Evolutionary conservation across 805 yeast genomes (phyloP).

Genomic region (Starmerella stellata): DNA sequence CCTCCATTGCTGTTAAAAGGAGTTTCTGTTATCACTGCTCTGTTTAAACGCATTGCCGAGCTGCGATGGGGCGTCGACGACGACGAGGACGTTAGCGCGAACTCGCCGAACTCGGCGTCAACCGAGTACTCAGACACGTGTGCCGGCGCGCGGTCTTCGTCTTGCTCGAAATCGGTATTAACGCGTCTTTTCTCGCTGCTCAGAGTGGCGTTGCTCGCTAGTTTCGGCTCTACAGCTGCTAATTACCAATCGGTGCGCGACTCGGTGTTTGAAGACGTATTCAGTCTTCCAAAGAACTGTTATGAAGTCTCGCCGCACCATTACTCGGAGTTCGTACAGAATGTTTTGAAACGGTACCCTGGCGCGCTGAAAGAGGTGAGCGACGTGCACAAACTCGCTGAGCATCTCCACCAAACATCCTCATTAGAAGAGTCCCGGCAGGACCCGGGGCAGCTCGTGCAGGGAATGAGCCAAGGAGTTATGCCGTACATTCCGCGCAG

Average conservation of each 20-base stretch:
- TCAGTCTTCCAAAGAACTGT: constrained; percentile 20
- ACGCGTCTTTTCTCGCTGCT: constrained; percentile 6
- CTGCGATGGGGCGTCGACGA: constrained; percentile 12
- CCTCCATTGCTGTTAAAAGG: constrained; percentile 5
- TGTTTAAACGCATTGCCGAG: constrained; percentile 8
- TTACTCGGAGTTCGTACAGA: constrained; percentile 62
- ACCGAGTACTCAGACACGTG: neutral
- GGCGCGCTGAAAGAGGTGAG: neutral
- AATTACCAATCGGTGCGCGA: constrained; percentile 28
- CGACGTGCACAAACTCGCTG: neutral
- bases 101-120: neutral
- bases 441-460: constrained; percentile 11
- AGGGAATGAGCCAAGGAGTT: neutral
- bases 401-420: neutral
- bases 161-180: neutral
- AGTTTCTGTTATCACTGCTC: constrained; percentile 3
- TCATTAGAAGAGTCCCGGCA: neutral
- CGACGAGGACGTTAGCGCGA: constrained; percentile 1
- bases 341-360: constrained; percentile 44
- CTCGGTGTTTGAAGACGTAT: constrained; percentile 27
- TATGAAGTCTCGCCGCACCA: constrained; percentile 57
- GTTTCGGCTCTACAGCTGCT: constrained; percentile 40
- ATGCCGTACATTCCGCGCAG: constrained; percentile 42
- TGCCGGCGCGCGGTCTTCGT: neutral
- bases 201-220: constrained; percentile 23